Evolutionary conservation across 441 rosid genomes (phyloP).

Genomic region (Pelargonium myrrhifolium): DNA sequence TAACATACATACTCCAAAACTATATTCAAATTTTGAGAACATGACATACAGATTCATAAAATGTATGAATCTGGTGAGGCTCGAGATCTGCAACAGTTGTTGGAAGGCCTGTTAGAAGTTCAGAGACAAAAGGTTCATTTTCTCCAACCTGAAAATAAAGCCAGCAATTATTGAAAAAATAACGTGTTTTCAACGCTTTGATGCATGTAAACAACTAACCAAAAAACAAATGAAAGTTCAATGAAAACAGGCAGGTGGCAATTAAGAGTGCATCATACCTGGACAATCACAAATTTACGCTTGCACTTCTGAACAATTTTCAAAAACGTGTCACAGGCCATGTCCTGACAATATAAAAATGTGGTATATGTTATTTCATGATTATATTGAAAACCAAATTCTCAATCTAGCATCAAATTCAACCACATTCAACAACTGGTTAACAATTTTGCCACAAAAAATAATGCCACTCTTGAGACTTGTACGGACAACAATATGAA

Average conservation of each 20-base stretch:
- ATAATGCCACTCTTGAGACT: too few relatives aligned
- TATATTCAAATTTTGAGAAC: slow-evolving; percentile 2
- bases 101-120: slow-evolving; percentile 88
- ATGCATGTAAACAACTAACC: background rate
- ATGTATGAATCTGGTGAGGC: slow-evolving; percentile 98
- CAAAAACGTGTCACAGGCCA: slow-evolving; percentile 99
- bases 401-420: too few relatives aligned
- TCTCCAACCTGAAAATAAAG: slow-evolving; percentile 81
- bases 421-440: too few relatives aligned
- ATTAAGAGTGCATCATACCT: slow-evolving; percentile 38
- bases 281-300: slow-evolving; percentile 90
- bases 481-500: background rate
- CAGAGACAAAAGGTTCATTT: slow-evolving; percentile 93
- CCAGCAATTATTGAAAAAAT: background rate
- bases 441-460: too few relatives aligned
- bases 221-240: too few relatives aligned
- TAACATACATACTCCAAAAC: background rate
- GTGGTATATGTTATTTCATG: background rate
- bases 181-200: background rate
- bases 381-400: background rate
- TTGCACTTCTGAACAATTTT: slow-evolving; percentile 99
- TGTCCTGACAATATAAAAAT: slow-evolving; percentile 52
- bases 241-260: background rate
- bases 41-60: slow-evolving; percentile 86
- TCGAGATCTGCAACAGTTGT: slow-evolving; percentile 92